Base-by-base conservation (phyloP, 129 eudicot species). In the Mikania micrantha region DNA sequence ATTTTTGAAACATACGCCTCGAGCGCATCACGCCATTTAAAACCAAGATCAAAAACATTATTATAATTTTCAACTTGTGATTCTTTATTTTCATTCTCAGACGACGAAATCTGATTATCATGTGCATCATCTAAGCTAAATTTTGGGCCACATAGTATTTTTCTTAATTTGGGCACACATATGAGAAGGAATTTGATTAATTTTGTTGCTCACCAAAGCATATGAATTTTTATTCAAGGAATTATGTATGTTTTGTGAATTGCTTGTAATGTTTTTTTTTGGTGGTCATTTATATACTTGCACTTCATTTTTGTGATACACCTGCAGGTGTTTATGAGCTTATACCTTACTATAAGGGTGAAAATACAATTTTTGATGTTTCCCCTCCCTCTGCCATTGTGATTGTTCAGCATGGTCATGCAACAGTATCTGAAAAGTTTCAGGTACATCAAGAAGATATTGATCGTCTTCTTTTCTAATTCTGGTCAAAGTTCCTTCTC, bases 291-390 rank as follows among this genome's bases (percentile, higher is more conserved):
- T 45, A 27, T 35, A 56, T 62, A 45, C 54, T 58, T 70, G 41
- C 16, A 15, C 67, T 80, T 74, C 22, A 9, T 74, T 44, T 62
- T 72, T 71, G 60, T 78, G 63, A 70, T 64, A 35, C 64, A 45
- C 74, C 10, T 79, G 48, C 91, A 93, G 99, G 99, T 39, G 71
- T 48, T 41, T 93, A 93, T 69, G 83, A 93, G 86, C 86, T 93
- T 70, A 67, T 93, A 61, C 96, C 99, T 41, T 93, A 84, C 61
- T 93, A 93, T 85, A 93, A 93, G 86, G 99, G 99, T 11, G 99
- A 93, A 72, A 93, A 93, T 50, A 93, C 99, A 35, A 83, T 89
- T 42, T 93, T 93, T 84, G 99, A 93, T 73, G 96, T 93, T 69
- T 93, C 95, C 70, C 99, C 99, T 82, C 79, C 99, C 41, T 78